Evolutionary conservation across 495 filamentous ascomycete species (phyloP).

Genomic region (Neurospora discreta): DNA sequence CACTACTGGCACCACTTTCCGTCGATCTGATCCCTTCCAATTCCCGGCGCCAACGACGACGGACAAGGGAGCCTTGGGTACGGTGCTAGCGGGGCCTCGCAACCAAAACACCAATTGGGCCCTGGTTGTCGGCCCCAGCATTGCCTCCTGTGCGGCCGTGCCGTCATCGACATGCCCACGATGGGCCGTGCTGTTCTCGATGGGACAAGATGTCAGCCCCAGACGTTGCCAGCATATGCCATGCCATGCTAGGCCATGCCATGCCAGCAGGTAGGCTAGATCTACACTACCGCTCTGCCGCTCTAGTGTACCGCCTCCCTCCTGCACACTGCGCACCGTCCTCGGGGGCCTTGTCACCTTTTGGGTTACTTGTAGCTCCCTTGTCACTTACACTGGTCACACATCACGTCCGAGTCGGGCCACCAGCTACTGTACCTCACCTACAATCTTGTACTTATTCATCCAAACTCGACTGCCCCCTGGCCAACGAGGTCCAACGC

Average conservation of each 20-base stretch:
- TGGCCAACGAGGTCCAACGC: constrained; percentile 9
- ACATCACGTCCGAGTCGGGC: background rate
- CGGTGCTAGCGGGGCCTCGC: background rate
- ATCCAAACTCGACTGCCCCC: background rate
- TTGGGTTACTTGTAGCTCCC: background rate
- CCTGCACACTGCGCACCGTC: background rate
- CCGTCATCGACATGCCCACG: constrained; percentile 6
- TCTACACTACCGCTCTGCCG: background rate
- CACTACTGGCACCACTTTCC: background rate
- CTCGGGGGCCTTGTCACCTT: background rate
- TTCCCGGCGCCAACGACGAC: background rate
- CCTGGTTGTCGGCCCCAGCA: background rate
- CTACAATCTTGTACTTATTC: background rate
- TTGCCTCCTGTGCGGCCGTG: constrained; percentile 8
- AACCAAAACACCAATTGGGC: background rate
- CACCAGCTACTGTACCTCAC: background rate
- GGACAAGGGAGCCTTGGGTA: background rate
- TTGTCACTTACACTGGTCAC: background rate
- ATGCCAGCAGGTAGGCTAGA: background rate
- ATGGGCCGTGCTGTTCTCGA: background rate
- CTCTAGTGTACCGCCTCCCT: background rate
- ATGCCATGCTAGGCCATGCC: background rate
- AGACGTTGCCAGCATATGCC: background rate
- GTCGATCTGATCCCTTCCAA: background rate
- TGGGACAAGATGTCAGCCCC: background rate